A percentile compares a stretch with the other conserved stretches of the same genome.
These are phyloP conservation scores for Curvularia sp. DNA, from an alignment of 2,329 filamentous ascomycete species.

Conservation along the genomic window DNA sequence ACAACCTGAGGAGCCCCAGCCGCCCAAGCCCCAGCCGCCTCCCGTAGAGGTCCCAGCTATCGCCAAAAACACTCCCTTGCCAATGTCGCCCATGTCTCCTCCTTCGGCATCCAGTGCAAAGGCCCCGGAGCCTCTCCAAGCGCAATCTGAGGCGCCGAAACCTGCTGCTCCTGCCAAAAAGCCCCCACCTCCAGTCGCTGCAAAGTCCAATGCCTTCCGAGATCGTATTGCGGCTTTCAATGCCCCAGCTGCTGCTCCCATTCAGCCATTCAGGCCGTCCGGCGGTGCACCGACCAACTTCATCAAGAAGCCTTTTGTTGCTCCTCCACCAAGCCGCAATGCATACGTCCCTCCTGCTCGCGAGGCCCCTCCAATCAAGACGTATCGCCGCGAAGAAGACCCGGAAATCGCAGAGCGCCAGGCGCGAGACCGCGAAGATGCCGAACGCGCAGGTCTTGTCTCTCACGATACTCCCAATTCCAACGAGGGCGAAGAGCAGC, in stretches of 20 bases:
- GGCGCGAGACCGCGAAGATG: constrained; percentile 69
- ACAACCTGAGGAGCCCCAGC: constrained; percentile 37
- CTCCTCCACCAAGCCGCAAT: constrained; percentile 90
- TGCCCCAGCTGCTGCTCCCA: constrained; percentile 80
- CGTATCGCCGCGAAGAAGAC: constrained; percentile 89
- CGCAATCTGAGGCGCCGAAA: constrained; percentile 51
- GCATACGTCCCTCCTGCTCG: constrained; percentile 82
- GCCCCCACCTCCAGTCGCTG: constrained; percentile 70
- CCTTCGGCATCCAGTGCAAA: constrained; percentile 32
- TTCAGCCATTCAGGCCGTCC: constrained; percentile 84
- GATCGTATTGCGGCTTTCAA: constrained; percentile 98
- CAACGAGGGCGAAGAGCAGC: constrained; percentile 67
- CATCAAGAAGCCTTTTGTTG: constrained; percentile 96
- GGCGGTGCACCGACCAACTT: constrained; percentile 70
- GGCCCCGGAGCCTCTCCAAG: constrained; percentile 27
- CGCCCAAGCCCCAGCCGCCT: constrained; percentile 49
- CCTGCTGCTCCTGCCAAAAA: constrained; percentile 54
- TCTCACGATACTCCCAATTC: constrained; percentile 49
- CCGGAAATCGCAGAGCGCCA: constrained; percentile 68
- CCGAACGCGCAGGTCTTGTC: constrained; percentile 71
- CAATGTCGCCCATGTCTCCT: constrained; percentile 40
- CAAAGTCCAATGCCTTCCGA: constrained; percentile 89
- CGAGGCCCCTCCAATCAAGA: constrained; percentile 72
- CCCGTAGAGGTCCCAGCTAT: constrained; percentile 43
- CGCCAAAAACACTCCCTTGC: constrained; percentile 32